Evolutionary conservation across 208 protist genomes (phyloP).

Genomic region (Leishmania mexicana): DNA sequence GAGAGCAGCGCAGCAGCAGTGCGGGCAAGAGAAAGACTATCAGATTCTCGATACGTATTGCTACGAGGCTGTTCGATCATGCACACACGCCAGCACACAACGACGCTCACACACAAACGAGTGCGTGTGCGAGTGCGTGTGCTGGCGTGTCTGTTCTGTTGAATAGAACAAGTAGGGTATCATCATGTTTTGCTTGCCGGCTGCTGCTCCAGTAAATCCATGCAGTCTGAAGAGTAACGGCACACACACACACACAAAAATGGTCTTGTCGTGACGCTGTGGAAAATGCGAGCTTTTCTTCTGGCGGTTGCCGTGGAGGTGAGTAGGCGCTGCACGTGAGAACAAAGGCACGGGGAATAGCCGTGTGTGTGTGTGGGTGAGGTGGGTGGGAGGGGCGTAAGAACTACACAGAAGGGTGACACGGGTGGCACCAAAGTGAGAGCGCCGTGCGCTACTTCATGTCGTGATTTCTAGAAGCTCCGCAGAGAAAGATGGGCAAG

Average conservation of each 20-base stretch:
- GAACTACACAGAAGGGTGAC: not conserved
- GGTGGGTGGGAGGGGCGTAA: no score
- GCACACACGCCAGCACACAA: not conserved
- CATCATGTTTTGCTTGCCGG: not conserved
- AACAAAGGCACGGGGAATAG: not conserved
- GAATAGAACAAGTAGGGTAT: conserved; percentile 12
- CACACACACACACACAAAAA: not conserved
- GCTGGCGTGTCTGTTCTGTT: not conserved
- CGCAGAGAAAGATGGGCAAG: not conserved
- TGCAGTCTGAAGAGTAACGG: not conserved
- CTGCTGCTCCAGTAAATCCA: no score
- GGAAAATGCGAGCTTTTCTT: not conserved
- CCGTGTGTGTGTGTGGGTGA: no score
- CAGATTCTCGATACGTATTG: conserved; percentile 71
- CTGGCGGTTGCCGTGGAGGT: not conserved
- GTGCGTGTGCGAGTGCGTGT: not conserved
- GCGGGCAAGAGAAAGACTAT: not conserved
- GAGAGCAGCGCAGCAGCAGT: not conserved
- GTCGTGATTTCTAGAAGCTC: not conserved
- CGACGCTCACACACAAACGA: not conserved
- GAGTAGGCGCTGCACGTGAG: not conserved
- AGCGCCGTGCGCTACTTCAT: not conserved
- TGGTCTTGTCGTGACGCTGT: not conserved
- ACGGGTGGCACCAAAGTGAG: not conserved
- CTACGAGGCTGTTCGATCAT: conserved; percentile 31